Evolutionary conservation across 805 yeast species (phyloP), one percentile per base, ranked within the genome.

Genomic region (Huiozyma naganishii): DNA sequence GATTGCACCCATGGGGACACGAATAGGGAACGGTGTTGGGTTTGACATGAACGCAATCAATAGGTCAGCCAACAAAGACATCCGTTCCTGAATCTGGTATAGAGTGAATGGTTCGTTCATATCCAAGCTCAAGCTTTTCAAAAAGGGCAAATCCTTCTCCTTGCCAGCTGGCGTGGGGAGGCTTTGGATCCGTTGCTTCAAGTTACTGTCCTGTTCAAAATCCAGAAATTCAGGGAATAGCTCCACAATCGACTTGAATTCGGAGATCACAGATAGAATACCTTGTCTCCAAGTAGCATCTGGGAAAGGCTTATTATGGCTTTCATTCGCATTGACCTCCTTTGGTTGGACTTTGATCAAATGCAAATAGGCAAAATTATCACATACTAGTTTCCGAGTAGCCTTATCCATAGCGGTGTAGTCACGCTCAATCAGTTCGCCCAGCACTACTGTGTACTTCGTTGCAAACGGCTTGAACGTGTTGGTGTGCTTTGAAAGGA

Each of bases 381-480:
- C 64, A 48, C 74, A 70, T 10, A 79, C 66, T 9, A 59, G 55
- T 4, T 48, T 43, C 52, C 74, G 70, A 39, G 79, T 62, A 0
- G 52, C 45, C 0, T 42, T 33, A 29, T 76, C 72, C 47, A 71
- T 67, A 40, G 58, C 66, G 11, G 57, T 55, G 52, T 64, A 72
- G 54, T 58, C 64, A 9, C 34, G 27, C 34, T 46, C 55, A 34
- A 70, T 59, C 46, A 74, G 55, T 6, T 49, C 51, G 7, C 66
- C 46, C 29, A 79, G 61, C 29, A 67, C 71, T 9, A 57, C 60
- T 52, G 79, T 77, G 50, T 74, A 76, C 52, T 78, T 80, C 45
- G 77, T 73, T 5, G 81, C 82, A 64, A 71, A 80, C 10, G 95
- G 95, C 60, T 89, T 75, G 57, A 85, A 84, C 1, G 94, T 82